Evolutionary conservation across 1,139 yeast species (phyloP), one percentile per base, ranked within the genome.

Genomic region (Arxiozyma slooffiae): DNA sequence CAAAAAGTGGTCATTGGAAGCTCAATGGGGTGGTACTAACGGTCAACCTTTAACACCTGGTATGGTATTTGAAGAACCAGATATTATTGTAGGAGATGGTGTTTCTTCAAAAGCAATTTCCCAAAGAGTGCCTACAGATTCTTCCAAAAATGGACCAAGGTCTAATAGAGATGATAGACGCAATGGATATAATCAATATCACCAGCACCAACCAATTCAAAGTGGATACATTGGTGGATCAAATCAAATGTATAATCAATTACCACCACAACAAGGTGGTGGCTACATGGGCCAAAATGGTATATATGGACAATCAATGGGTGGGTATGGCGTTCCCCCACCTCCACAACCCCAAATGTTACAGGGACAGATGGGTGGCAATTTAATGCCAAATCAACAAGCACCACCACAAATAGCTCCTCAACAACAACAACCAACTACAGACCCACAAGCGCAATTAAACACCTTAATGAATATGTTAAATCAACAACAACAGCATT

Each of bases 1-100:
- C 68, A 81, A 76, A 62, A 75, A 82, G 54, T 92, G 98, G 98
- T 81, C 88, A 26, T 85, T 82, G 26, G 75, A 77, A 55, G 97
- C 97, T 7, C 92, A 88, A 69, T 89, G 95, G 89, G 98, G 98
- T 59, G 98, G 98, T 59, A 86, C 97, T 48, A 95, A 94, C 48
- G 97, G 96, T 21, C 79, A 77, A 62, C 90, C 92, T n/a, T 70
- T 92, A 55, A 80, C 73, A 56, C 76, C 87, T 52, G 96, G 96
- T 49, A 72, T 88, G 67, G 88, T 84, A 26, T 80, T 92, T 63
- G 98, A 92, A 67, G 98, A 92, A 68, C 98, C 98, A 2, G 98
- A 92, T 71, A 92, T 92, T 60, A 96, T 89, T 67, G 86, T 92
- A 50, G 97, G 97, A 48, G 82, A 89, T 47, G 97, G 97, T 55